Percentiles rank a stretch among this genome's conserved stretches.
Conservation (phyloP, 148 eudicot species). For the Limonium bicolor region DNA sequence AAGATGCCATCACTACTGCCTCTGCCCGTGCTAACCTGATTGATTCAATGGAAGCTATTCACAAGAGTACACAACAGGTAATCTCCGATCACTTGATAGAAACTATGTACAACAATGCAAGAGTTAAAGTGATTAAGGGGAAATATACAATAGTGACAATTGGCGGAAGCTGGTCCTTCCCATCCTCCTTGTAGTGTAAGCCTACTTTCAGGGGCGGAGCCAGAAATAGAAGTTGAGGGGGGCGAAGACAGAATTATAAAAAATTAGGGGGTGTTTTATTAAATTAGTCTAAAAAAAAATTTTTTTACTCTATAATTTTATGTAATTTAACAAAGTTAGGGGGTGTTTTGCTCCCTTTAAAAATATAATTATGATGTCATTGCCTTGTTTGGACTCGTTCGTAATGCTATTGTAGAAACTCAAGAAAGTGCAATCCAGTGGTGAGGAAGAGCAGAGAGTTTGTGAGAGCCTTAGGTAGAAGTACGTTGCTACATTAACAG, state of each 20-base stretch:
- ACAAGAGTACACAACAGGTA: conserved; percentile 53
- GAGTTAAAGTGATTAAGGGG: not conserved
- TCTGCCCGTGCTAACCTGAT: conserved; percentile 46
- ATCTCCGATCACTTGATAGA: not conserved
- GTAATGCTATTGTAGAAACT: conserved; percentile 28
- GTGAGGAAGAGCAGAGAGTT: conserved; percentile 26
- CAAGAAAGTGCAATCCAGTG: conserved; percentile 30
- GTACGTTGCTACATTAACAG: conserved; percentile 28
- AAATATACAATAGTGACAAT: not conserved
- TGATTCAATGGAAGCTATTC: conserved; percentile 50
- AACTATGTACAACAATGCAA: not conserved
- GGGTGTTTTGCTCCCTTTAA: too few relatives aligned
- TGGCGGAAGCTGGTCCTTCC: not conserved
- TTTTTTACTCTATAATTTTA: not conserved
- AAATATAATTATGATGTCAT: too few relatives aligned
- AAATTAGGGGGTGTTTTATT: too few relatives aligned
- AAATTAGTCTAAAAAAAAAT: too few relatives aligned
- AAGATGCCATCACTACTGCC: conserved; percentile 41
- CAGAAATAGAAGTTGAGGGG: too few relatives aligned
- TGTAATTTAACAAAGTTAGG: not conserved
- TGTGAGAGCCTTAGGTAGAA: conserved; percentile 32
- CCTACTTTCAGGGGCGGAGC: too few relatives aligned
- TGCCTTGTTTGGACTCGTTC: not conserved
- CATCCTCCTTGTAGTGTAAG: not conserved
- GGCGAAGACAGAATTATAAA: too few relatives aligned